Base-by-base conservation (phyloP, 2,329 filamentous ascomycete genomes). In the Colletotrichum sp. region DNA sequence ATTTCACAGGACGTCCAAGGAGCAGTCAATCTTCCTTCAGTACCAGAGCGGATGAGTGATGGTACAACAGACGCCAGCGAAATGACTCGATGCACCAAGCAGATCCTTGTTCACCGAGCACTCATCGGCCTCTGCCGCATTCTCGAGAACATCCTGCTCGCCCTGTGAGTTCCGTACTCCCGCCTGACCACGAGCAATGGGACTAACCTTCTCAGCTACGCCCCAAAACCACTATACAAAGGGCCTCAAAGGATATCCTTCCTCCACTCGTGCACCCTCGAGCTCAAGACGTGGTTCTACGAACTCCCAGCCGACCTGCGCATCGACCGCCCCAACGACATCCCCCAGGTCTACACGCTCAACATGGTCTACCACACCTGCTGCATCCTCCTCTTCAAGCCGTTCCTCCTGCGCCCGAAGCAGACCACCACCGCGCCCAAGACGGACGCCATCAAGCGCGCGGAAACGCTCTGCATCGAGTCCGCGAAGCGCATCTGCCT, bases 301-400 rank as follows among this genome's bases (percentile, higher is more conserved):
- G 79, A 83, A 58, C 78, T 84, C 3, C 77, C 82, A 2, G 72
- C 77, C 2, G 78, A 79, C 15, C 76, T 83, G 0, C 78, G 79
- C n/a, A 76, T 82, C 43, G 79, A 82, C 34, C 72, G 69, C 4
- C 75, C 66, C 47, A 75, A 72, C 43, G 69, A 76, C 15, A 3
- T 80, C 11, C 80, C 82, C 1, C 81, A 82, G 66, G 76, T 77
- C 4, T 83, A 82, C 59, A 80, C 77, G 1, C 75, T 83, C 15
- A 79, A 78, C 66, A 83, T 83, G 82, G 76, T 81, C 18, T 83
- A 82, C 63, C 80, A 83, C 58, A 83, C 81, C 3, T 77, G 79
- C 8, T 73, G 77, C 33, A 80, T 83, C 8, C 76, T 83, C 16
- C 78, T 83, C 15, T 78, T 78, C 31, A 81, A 79, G 12, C 81